Base-by-base conservation (phyloP, 768 basidiomycete species). In the Galerina marginata region DNA sequence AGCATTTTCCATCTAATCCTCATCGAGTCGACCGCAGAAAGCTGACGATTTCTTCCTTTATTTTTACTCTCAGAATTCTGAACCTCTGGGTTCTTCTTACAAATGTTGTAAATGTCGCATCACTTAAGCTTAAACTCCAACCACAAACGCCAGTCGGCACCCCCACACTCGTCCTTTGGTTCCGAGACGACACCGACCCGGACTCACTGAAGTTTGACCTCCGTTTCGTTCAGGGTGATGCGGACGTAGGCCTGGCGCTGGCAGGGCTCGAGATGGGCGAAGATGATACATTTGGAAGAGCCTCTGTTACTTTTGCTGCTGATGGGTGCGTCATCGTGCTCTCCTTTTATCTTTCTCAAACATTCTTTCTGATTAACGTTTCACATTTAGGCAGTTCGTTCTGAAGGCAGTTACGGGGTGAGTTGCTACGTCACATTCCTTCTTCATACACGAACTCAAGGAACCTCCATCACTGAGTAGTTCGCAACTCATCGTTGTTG, bases 181-280 rank as follows among this genome's bases (percentile, higher is more conserved):
- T 38, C 3, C 37, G 60, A n/a, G 54, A 61, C n/a, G 11, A 51
- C 37, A 49, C 44, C 3, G 51, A 56, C 33, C 11, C 29, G 2
- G 55, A 16, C 11, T 42, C 38, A 11, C 23, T 58, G 14, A 16
- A 20, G 2, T 67, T 65, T 44, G 66, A 67, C 23, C 54, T 67
- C 9, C 61, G 63, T 11, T 67, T 67, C 39, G 63, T 67, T 4
- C 62, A 63, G 29, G 60, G 47, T 6, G 45, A 45, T 10, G 44
- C 60, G 2, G 68, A 69, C 49, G 61, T 58, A 0, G 68, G 65
- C 11, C 46, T 69, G 20, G 68, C 65, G 0, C 11, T 49, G 23
- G 61, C 66, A 3, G 63, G 66, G 23, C 37, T 69, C 3, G 16
- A 42, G n/a, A 3, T 58, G 25, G 44, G 29, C 2, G 48, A 50